Evolutionary conservation across 2,329 filamentous ascomycete genomes (phyloP), one percentile per base, ranked within the genome.

Genomic region (Trichoderma sp.): DNA sequence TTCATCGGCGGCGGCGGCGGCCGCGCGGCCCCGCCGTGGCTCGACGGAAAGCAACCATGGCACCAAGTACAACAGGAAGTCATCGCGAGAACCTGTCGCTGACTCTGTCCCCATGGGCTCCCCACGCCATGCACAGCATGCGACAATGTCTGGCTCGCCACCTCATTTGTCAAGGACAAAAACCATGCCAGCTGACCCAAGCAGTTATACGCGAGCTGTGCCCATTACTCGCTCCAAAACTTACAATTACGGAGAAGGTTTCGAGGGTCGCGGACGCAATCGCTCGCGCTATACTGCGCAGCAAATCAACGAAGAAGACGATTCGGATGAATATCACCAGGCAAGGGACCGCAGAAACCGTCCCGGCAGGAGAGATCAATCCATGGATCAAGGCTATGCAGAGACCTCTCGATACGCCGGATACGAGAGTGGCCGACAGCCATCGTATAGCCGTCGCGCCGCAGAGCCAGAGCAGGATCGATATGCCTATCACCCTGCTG

Each of bases 221-320:
- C 78, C 78, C 3, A 72, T 79, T 4, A 49, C 73, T 11, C 75
- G 81, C 49, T 69, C 81, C 2, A 72, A 80, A 59, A 82, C 80
- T 0, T 82, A 75, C 60, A 75, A 74, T 46, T 76, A 76, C 55
- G 70, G 72, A 5, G 76, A 77, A 2, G 26, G 69, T 2, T 34
- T 70, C 1, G 75, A 77, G 11, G 70, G 74, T 6, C 79, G 80
- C 5, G 81, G 81, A 8, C 81, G 81, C 30, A 74, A 74, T 34
- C 80, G 81, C 18, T 80, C 79, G 13, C 78, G 77, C 55, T 72
- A 77, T 72, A 77, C 81, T 8, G 34, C 80, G 6, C 81, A 82
- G 6, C 81, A 82, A 69, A 74, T 76, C 16, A 72, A 75, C 11
- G 77, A 77, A 3, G 77, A 77, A 5, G 76, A 80, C 4, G 80